Evolutionary conservation across 768 basidiomycete species (phyloP), one percentile per base, ranked within the genome.

Genomic region (Pisolithus orientalis): DNA sequence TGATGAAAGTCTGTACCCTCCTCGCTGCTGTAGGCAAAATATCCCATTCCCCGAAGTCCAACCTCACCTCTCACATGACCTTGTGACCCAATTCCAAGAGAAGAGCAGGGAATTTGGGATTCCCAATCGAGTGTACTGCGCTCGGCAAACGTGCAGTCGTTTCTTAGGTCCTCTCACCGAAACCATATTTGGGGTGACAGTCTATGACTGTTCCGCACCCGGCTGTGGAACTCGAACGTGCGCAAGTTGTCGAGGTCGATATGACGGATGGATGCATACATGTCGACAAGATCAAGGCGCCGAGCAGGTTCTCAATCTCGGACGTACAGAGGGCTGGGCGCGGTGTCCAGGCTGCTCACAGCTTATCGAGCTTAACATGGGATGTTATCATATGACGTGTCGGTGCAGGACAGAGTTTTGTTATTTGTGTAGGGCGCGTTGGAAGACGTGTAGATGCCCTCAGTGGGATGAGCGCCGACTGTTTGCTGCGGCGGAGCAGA

Each of bases 371-470:
- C 67, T 72, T 37, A 50, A 61, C 6, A 21, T 57, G 14, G 73
- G 73, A 0, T 75, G 73, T 49, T 69, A 61, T 56, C 73, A 75
- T 53, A 72, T 75, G 68, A 69, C 68, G 2, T 75, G 74, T 49
- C 54, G 65, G 27, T 75, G 73, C 57, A 51, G 57, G 39, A 67
- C 66, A 8, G 60, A 74, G 46, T 75, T 75, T 42, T 75, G 73
- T 56, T 75, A 75, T 47, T 55, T 81, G 70, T 74, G 81, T 71
- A 48, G 73, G 71, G 75, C 59, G 24, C 68, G 52, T 3, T 90
- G 87, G 86, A 86, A 85, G 68, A 72, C 66, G 1, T 90, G 87
- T 57, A 13, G 0, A 0, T 88, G 87, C 56, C 72, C 74, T 1
- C 81, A 84, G 53, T 88, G 85, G 84, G 84, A 87, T 21, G 86